Evolutionary conservation across 2,329 filamentous ascomycete species (phyloP), one percentile per base, ranked within the genome.

Genomic region (Pseudopithomyces maydicus): DNA sequence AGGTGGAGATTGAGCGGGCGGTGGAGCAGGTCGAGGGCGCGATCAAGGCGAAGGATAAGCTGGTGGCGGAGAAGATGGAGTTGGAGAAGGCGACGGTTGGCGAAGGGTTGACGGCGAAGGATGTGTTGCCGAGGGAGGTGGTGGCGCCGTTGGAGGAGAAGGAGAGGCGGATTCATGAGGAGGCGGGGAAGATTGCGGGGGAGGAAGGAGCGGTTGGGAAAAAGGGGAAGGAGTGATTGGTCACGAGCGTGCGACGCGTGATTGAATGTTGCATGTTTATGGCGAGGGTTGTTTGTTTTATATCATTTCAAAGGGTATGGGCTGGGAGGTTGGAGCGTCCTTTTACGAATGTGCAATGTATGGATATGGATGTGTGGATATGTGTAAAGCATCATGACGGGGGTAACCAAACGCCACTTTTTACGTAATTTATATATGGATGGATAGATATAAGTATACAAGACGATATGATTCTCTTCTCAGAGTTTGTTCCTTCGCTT

Each of bases 1-100:
- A 82, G 59, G 74, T 82, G n/a, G 81, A 83, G 66, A 55, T 83
- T 53, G 81, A 83, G 70, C 70, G 81, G 11, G 81, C 81, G 6
- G 80, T 82, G 0, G 79, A 81, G 68, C 81, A 83, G 62, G 80
- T 83, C 1, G 77, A 82, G 63, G 71, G 72, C 22, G 69, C 67
- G 1, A 78, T 82, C 46, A 78, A 80, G 54, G 70, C 68, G 2
- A 74, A 72, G 47, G 72, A 75, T 45, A 66, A 74, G 59, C 54
- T 75, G 17, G 59, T 69, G 17, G 65, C 74, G 55, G 73, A 77
- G 61, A 77, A 77, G 58, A 51, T 70, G 2, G 72, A 77, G 56
- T 65, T 74, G 12, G 74, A 76, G 52, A 67, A 64, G 45, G 73
- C 69, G 3, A 69, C 74, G 2, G 66, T 68, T 2, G 60, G 54